Evolutionary conservation across 139 green algal genomes (phyloP).

Genomic region (Auxenochlorella protothecoides): DNA sequence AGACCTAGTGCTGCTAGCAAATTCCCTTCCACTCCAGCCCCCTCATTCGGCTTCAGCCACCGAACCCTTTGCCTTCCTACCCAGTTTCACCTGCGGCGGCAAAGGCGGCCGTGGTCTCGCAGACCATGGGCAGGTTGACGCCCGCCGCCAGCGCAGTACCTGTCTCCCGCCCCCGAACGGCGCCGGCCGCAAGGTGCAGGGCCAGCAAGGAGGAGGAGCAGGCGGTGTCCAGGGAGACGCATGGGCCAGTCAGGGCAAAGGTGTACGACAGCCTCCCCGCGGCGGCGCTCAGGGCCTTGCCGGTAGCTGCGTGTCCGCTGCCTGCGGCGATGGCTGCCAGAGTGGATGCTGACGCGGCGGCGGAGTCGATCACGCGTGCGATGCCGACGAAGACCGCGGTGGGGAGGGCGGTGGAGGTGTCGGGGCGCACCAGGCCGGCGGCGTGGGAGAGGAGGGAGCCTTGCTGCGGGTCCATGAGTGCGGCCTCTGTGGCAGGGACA

Average conservation of each 20-base stretch:
- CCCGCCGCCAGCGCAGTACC: conserved; percentile 14
- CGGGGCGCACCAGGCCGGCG: not conserved
- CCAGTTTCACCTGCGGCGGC: conserved; percentile 16
- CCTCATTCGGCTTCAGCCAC: no score
- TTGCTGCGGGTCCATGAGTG: conserved; percentile 73
- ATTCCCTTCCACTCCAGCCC: no score
- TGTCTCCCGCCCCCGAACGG: conserved; percentile 6
- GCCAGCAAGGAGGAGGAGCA: conserved; percentile 64
- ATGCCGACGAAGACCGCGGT: conserved; percentile 1
- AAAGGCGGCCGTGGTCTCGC: conserved; percentile 26
- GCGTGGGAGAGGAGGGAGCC: conserved; percentile 44
- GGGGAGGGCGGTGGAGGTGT: not conserved
- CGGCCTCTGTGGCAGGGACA: conserved; percentile 38
- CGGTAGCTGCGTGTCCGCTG: conserved; percentile 9
- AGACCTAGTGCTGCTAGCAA: no score
- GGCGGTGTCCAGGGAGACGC: conserved; percentile 60
- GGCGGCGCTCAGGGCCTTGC: conserved; percentile 20
- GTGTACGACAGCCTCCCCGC: conserved; percentile 60
- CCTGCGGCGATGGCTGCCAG: conserved; percentile 2
- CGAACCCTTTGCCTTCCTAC: no score
- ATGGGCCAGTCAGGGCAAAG: conserved; percentile 40
- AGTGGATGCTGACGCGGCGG: not conserved
- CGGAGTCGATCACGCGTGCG: conserved; percentile 5
- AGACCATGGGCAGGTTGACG: conserved; percentile 37
- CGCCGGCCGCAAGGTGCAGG: conserved; percentile 21